These are phyloP conservation scores for Botrytis sinoallii DNA, from an alignment of 2,329 filamentous ascomycete species.

Conservation along the genomic window DNA sequence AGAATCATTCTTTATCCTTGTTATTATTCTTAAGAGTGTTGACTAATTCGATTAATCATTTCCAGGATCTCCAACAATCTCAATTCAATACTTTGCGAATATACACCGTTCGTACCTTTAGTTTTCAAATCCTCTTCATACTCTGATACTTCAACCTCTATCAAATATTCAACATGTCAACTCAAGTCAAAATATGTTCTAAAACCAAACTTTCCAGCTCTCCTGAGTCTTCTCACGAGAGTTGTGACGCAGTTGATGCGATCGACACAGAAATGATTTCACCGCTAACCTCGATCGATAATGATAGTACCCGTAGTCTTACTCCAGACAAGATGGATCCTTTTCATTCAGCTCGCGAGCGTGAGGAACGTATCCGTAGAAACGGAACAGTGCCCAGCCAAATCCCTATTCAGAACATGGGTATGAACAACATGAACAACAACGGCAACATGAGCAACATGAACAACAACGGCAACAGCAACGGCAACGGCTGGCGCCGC, in stretches of 20 bases:
- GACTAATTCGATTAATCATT: slow-evolving; percentile 7
- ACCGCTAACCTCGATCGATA: slow-evolving; percentile 26
- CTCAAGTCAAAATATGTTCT: slow-evolving; percentile 11
- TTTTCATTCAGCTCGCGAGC: slow-evolving; percentile 20
- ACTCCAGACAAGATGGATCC: slow-evolving; percentile 22
- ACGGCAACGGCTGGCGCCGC: background rate
- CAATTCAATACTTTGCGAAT: background rate
- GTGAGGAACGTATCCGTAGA: slow-evolving; percentile 13
- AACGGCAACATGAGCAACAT: background rate
- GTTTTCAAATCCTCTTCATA: slow-evolving; percentile 7
- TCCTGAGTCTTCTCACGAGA: slow-evolving; percentile 4
- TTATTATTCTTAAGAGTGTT: slow-evolving; percentile 6
- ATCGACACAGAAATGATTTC: slow-evolving; percentile 29
- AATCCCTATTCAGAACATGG: background rate
- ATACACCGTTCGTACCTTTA: slow-evolving; percentile 20
- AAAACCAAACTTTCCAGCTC: slow-evolving; percentile 10
- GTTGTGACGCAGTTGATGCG: slow-evolving; percentile 18
- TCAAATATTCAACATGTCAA: slow-evolving; percentile 7
- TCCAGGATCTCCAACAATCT: background rate
- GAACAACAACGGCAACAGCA: background rate
- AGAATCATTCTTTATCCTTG: slow-evolving; percentile 8
- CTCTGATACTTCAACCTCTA: background rate
- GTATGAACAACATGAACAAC: background rate
- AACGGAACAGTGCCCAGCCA: background rate
- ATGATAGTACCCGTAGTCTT: slow-evolving; percentile 19